Percentiles rank a stretch among this genome's conserved stretches.
Conservation (phyloP, 192 early-diverging fungal species). For the Funneliformis geosporum region DNA sequence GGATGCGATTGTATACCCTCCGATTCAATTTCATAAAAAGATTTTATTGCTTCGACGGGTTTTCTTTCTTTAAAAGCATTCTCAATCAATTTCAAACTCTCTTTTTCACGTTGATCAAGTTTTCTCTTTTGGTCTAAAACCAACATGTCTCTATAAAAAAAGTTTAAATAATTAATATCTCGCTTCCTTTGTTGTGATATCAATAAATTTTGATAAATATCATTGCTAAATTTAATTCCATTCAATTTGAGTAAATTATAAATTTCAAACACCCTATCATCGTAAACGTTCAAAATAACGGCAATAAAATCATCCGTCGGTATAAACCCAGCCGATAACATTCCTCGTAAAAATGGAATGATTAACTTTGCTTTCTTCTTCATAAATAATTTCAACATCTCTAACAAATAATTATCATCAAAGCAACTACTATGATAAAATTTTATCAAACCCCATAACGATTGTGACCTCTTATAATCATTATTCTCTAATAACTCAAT, state of each 20-base stretch:
- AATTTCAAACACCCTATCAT: neutral
- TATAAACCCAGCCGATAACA: neutral
- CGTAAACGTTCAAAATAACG: neutral
- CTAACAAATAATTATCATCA: too few relatives aligned
- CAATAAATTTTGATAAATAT: neutral
- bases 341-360: neutral
- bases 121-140: neutral
- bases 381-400: too few relatives aligned
- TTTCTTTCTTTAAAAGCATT: neutral
- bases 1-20: neutral
- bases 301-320: neutral
- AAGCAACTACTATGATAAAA: too few relatives aligned
- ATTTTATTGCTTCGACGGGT: neutral
- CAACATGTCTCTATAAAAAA: neutral
- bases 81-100: neutral
- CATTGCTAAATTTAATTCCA: neutral
- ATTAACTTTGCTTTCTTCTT: neutral
- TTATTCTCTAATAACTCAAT: neutral
- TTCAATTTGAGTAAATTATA: neutral
- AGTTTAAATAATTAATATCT: neutral
- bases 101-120: neutral
- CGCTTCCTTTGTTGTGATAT: neutral
- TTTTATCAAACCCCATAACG: too few relatives aligned
- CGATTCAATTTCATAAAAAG: neutral
- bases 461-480: neutral